A percentile compares a stretch with the other conserved stretches of the same genome.
Conservation (phyloP, 2,329 filamentous ascomycete genomes). For the Sporothrix mexicana region DNA sequence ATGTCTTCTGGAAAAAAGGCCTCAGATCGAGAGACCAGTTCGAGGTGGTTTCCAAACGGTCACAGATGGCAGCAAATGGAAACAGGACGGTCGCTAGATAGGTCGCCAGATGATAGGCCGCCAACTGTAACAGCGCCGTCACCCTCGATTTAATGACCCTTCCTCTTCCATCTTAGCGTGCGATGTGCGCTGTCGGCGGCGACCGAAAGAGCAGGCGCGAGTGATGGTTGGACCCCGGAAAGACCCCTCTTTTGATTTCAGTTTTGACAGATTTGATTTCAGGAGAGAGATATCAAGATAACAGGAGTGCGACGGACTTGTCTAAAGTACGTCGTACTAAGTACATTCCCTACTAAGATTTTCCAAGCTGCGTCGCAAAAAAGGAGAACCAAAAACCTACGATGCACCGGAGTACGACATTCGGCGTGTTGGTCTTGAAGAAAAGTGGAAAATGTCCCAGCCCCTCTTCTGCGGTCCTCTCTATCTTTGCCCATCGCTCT, state of each 20-base stretch:
- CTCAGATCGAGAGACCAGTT: not conserved
- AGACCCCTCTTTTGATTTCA: slow-evolving; percentile 1
- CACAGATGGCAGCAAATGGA: not conserved
- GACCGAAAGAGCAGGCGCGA: slow-evolving; percentile 22
- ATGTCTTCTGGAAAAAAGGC: not conserved
- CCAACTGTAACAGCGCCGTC: not conserved
- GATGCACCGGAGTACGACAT: not conserved
- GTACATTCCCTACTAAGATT: too few species aligned
- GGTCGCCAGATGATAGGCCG: not conserved
- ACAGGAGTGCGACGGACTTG: not conserved
- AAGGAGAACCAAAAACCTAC: too few species aligned
- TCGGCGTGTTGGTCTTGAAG: not conserved
- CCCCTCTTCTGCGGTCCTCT: not conserved
- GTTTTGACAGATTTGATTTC: slow-evolving; percentile 6
- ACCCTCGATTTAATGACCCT: not conserved
- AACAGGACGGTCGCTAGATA: not conserved
- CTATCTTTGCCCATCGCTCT: not conserved
- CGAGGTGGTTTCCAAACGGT: not conserved
- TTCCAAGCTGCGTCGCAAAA: too few species aligned
- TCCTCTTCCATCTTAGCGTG: slow-evolving; percentile 20
- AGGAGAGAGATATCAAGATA: slow-evolving; percentile 22
- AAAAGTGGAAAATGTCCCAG: slow-evolving; percentile 3
- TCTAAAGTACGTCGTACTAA: too few species aligned
- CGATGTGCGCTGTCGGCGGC: not conserved
- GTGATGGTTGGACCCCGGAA: not conserved